Evolutionary conservation across 2,329 filamentous ascomycete genomes (phyloP), one percentile per base, ranked within the genome.

Genomic region (Paecilomyces variotii): DNA sequence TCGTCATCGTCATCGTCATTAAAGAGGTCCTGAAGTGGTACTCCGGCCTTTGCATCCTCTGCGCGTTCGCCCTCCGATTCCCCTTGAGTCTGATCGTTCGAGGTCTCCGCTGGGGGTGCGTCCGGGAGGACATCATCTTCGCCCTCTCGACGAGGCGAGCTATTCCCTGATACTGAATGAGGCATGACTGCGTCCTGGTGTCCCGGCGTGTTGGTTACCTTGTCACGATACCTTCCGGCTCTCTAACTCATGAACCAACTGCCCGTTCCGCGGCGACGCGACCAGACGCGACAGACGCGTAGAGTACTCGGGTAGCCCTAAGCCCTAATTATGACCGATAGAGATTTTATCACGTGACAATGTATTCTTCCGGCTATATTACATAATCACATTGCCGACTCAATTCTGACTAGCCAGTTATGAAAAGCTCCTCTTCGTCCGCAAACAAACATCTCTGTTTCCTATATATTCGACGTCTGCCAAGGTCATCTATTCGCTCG

Each of bases 1-100:
- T 82, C 79, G 54, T 78, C 71, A 24, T 82, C 79, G 54, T 85
- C 82, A 54, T 83, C 82, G 39, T 82, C 82, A 59, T 83, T 78
- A 65, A 87, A 86, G 56, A 87, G 75, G 57, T 84, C 82, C 62
- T 86, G 84, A 19, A 87, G 66, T 30, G 78, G 79, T 49, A 78
- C 70, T 27, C 72, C 67, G 11, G 55, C 60, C 49, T 64, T 64
- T 54, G 62, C 62, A 26, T 63, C 65, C 25, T 63, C 59, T 12
- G 57, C 50, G 14, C 56, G 62, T 26, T 56, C 57, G 11, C 57
- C 32, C 27, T 52, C 59, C 9, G 28, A 14, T 26, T 59, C 54
- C 19, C 60, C 58, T 57, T 64, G 54, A 11, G 45, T 5, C 1
- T 30, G 19, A 35, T 34, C 50, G 34, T 59, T 57, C 26, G 60